A percentile compares a stretch with the other conserved stretches of the same genome.
These are phyloP conservation scores for Carallia pectinifolia DNA, from an alignment of 345 rosid species.

Conservation along the genomic window DNA sequence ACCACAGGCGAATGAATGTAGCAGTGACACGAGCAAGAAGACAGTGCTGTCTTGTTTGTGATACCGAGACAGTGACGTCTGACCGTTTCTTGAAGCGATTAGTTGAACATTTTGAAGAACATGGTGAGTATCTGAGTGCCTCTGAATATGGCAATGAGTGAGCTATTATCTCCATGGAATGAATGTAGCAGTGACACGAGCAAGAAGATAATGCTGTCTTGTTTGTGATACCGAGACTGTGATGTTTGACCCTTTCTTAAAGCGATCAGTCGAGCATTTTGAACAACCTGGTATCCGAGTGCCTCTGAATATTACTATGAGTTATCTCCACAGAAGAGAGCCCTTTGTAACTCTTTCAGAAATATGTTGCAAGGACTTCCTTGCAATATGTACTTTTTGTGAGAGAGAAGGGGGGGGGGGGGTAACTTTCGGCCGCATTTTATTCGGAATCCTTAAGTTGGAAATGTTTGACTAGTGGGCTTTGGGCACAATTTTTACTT, in stretches of 20 bases:
- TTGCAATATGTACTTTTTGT: too few species aligned
- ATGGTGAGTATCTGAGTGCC: conserved; percentile 87
- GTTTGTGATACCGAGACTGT: conserved; percentile 91
- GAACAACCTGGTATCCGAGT: conserved; percentile 84
- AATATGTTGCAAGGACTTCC: not conserved
- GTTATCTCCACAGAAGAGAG: conserved; percentile 11
- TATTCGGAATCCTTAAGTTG: not conserved
- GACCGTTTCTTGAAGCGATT: conserved; percentile 73
- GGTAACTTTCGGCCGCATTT: not conserved
- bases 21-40: conserved; percentile 94
- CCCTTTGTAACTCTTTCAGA: conserved; percentile 1
- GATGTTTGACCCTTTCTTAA: conserved; percentile 62
- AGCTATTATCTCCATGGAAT: conserved; percentile 28
- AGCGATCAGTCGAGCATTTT: conserved; percentile 74
- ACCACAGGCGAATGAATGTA: conserved; percentile 85
- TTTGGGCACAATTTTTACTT: too few species aligned
- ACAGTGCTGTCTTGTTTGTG: conserved; percentile 87
- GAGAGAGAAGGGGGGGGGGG: too few species aligned
- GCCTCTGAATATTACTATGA: conserved; percentile 70
- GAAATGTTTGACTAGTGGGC: too few species aligned
- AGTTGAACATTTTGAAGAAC: conserved; percentile 83
- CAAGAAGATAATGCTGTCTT: conserved; percentile 90
- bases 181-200: conserved; percentile 94
- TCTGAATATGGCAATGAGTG: conserved; percentile 63
- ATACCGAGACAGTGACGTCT: conserved; percentile 77